Evolutionary conservation across 129 eudicot genomes (phyloP).

Genomic region (Oenanthe sinensis): DNA sequence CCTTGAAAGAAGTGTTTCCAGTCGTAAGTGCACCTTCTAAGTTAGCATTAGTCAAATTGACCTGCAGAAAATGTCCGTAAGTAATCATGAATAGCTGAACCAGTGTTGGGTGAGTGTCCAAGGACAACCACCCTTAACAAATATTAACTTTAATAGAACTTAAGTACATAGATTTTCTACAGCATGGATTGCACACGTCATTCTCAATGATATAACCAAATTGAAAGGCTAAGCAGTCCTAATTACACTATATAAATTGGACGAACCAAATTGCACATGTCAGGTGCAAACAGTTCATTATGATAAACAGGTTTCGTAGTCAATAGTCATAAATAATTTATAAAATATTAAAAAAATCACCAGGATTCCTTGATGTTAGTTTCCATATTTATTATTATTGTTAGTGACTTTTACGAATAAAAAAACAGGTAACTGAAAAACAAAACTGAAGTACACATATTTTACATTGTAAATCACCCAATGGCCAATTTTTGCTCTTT

Average conservation of each 20-base stretch:
- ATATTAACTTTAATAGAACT: neutral
- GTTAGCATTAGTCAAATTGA: constrained; percentile 81
- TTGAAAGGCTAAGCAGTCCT: neutral
- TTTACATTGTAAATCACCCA: neutral
- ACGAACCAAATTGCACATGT: too few relatives aligned
- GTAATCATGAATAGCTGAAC: neutral
- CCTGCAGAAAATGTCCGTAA: constrained; percentile 29
- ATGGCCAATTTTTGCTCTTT: too few relatives aligned
- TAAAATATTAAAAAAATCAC: neutral
- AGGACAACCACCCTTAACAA: neutral
- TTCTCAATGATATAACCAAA: neutral
- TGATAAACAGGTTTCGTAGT: neutral
- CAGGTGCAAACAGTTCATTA: neutral
- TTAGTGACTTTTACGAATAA: neutral
- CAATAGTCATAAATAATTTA: neutral
- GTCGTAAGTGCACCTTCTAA: constrained; percentile 93
- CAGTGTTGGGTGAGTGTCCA: too few relatives aligned
- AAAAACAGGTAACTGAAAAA: neutral
- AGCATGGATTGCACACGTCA: neutral
- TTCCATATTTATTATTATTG: neutral
- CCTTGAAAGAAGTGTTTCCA: constrained; percentile 92
- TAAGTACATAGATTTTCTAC: neutral
- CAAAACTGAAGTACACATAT: neutral
- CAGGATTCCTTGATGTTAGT: neutral
- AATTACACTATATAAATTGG: neutral